Evolutionary conservation across 2,329 filamentous ascomycete genomes (phyloP).

Genomic region (Nannizzia gypsea): DNA sequence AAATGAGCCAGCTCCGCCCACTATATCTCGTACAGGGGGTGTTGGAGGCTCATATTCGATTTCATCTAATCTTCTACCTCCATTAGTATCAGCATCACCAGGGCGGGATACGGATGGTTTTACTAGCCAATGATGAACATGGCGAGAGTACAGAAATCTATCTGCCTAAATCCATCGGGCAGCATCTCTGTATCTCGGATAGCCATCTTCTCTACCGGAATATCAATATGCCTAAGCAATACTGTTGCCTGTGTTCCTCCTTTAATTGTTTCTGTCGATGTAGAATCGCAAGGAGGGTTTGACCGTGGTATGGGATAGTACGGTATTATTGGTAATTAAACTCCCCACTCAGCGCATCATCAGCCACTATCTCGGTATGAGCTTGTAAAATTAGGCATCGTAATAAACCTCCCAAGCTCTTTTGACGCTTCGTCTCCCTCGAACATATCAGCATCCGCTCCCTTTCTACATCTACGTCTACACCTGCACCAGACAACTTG

Average conservation of each 20-base stretch:
- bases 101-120: not conserved
- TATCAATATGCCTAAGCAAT: not conserved
- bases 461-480: not conserved
- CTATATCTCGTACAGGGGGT: conserved; percentile 57
- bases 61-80: conserved; percentile 51
- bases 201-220: not conserved
- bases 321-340: not conserved
- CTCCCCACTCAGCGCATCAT: not conserved
- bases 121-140: conserved; percentile 52
- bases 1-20: conserved; percentile 84
- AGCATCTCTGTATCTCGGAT: not conserved
- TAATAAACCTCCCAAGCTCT: not conserved
- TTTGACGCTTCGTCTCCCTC: not conserved
- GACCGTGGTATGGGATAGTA: not conserved
- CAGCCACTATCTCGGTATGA: not conserved
- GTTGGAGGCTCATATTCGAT: conserved; percentile 70
- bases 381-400: not conserved
- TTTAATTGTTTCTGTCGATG: not conserved
- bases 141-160: conserved; percentile 49
- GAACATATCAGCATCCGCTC: not conserved
- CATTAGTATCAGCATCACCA: not conserved
- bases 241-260: not conserved
- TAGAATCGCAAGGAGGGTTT: not conserved
- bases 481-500: not conserved
- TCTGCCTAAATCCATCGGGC: not conserved